These are phyloP conservation scores for Fusarium sambucinum DNA, from an alignment of 2,329 filamentous ascomycete species.

Conservation along the genomic window DNA sequence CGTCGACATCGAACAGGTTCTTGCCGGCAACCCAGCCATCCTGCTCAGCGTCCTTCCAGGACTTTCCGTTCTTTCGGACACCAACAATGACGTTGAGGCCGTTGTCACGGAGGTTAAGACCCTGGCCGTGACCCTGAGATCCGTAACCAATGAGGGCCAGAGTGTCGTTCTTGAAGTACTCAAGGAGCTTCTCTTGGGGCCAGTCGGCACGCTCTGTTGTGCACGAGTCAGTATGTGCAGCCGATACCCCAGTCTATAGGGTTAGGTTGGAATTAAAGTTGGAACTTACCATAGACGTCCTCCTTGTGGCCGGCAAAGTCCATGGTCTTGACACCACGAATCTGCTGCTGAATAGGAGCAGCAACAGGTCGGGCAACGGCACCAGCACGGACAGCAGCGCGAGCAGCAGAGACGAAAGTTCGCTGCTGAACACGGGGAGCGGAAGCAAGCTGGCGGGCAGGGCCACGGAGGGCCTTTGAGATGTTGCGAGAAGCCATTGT, in stretches of 20 bases:
- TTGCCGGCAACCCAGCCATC: slow-evolving; percentile 98
- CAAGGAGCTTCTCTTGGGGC: slow-evolving; percentile 97
- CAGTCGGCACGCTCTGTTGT: slow-evolving; percentile 93
- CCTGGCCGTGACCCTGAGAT: slow-evolving; percentile 98
- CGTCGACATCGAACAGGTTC: slow-evolving; percentile 98
- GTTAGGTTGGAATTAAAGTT: slow-evolving; percentile 1
- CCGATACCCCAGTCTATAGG: background rate
- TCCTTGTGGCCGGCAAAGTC: slow-evolving; percentile 98
- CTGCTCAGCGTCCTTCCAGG: slow-evolving; percentile 96
- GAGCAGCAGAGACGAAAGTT: slow-evolving; percentile 71
- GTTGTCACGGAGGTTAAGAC: slow-evolving; percentile 99
- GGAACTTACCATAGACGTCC: slow-evolving; percentile 83
- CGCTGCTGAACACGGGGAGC: slow-evolving; percentile 71
- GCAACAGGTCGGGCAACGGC: slow-evolving; percentile 66
- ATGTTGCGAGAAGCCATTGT: slow-evolving; percentile 84
- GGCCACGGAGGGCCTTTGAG: slow-evolving; percentile 74
- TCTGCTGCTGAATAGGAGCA: slow-evolving; percentile 73
- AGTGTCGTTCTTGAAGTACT: slow-evolving; percentile 99
- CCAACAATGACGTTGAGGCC: slow-evolving; percentile 98
- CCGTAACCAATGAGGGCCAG: slow-evolving; percentile 98
- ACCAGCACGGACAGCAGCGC: slow-evolving; percentile 66
- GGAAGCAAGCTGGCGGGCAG: slow-evolving; percentile 71
- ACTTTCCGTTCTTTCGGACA: slow-evolving; percentile 97
- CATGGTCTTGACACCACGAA: slow-evolving; percentile 96
- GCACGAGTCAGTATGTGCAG: slow-evolving; percentile 46